Base-by-base conservation (phyloP, 2,329 filamentous ascomycete genomes). In the Neurospora crassa region DNA sequence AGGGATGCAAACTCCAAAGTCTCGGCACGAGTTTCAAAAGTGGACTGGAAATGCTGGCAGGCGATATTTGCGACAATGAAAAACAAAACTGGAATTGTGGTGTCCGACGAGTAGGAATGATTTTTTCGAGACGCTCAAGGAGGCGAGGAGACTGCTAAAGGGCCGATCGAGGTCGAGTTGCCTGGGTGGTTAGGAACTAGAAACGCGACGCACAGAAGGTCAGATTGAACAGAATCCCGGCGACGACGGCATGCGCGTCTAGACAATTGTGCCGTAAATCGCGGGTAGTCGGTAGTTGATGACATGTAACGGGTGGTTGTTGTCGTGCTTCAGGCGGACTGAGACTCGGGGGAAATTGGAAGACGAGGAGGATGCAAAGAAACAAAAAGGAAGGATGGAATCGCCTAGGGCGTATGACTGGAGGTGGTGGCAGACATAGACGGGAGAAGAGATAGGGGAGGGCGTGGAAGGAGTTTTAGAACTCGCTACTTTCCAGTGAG, bases 101-200 rank as follows among this genome's bases (percentile, higher is more conserved):
- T 29, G 29, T 37, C 24, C 53, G 53, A 29, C 53, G 29, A 63
- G 24, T 43, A 43, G 40, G 68, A 59, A 43, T 59, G 71, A 8
- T 37, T 40, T 63, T 53, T 16, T 67, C 67, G 59, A 69, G 10
- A 37, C 42, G 40, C 24, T 70, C 68, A 67, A 34, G 20, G 70
- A 42, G n/a, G 67, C 53, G 53, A 63, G 71, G 47, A 70, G 29
- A 67, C 12, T 37, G 71, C 69, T 42, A 53, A 68, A 68, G 41
- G 41, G 40, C 42, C 68, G 53, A 68, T 68, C 67, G 68, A 67
- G 67, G 69, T 63, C 67, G 40, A 67, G 70, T 67, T 67, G 73
- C 70, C 73, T 74, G 70, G 69, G n/a, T 72, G 73, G 70, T 68
- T 67, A 14, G 68, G 70, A n/a, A 67, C 75, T 75, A 75, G 74